A percentile compares a stretch with the other conserved stretches of the same genome.
Conservation (phyloP, 306 rosid genomes). For the Adenanthera pavonina region DNA sequence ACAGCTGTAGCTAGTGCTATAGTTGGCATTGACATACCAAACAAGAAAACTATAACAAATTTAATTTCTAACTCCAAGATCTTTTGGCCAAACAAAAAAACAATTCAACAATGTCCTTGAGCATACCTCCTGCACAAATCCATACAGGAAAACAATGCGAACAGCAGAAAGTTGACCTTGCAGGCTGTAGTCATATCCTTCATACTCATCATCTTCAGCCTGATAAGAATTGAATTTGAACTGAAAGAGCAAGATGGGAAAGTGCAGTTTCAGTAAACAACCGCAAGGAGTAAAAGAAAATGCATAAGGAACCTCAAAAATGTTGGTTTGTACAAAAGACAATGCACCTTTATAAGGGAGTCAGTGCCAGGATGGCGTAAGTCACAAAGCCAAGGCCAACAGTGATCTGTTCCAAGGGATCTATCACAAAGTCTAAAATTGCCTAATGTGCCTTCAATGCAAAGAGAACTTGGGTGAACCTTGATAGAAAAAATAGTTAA, state of each 20-base stretch:
- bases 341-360: constrained; percentile 83
- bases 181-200: constrained; percentile 91
- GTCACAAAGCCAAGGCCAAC: constrained; percentile 98
- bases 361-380: constrained; percentile 93
- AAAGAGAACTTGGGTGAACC: constrained; percentile 94
- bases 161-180: constrained; percentile 94
- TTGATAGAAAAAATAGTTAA: constrained; percentile 43
- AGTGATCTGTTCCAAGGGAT: constrained; percentile 75
- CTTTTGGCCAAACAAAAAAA: background rate
- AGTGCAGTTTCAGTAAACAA: constrained; percentile 3
- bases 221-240: constrained; percentile 88
- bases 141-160: constrained; percentile 90
- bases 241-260: constrained; percentile 54
- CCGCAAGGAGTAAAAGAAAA: constrained; percentile 22
- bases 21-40: constrained; percentile 1
- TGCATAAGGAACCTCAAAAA: constrained; percentile 27
- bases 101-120: background rate
- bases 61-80: constrained; percentile 28
- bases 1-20: background rate
- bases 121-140: constrained; percentile 98
- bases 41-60: background rate
- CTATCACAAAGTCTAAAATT: constrained; percentile 88
- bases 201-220: constrained; percentile 87
- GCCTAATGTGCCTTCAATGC: constrained; percentile 90
- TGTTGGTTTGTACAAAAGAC: constrained; percentile 26